A percentile compares a stretch with the other conserved stretches of the same genome.
These are phyloP conservation scores for Suhomyces terraborum DNA, from an alignment of 1,139 yeast species.

Conservation along the genomic window DNA sequence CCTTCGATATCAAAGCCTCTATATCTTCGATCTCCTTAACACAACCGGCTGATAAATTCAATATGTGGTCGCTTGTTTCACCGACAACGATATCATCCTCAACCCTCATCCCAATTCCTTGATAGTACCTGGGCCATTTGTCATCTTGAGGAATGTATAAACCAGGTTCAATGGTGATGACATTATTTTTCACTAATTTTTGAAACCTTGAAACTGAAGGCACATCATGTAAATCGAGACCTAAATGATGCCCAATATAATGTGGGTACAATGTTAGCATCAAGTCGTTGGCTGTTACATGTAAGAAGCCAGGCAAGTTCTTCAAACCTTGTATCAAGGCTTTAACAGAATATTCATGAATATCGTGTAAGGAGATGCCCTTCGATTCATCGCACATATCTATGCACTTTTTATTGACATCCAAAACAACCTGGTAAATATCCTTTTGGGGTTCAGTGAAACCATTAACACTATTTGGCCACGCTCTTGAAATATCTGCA, in stretches of 20 bases:
- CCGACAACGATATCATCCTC: conserved; percentile 93
- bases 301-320: conserved; percentile 65
- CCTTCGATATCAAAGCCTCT: conserved; percentile 61
- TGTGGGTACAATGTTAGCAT: conserved; percentile 77
- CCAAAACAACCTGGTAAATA: conserved; percentile 82
- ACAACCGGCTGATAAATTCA: conserved; percentile 72
- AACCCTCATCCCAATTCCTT: conserved; percentile 90
- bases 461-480: conserved; percentile 78
- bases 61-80: conserved; percentile 49
- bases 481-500: conserved; percentile 92
- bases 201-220: conserved; percentile 59
- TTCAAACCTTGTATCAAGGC: conserved; percentile 63
- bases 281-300: conserved; percentile 52
- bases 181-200: conserved; percentile 61
- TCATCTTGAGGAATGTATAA: conserved; percentile 74
- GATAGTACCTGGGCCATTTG: conserved; percentile 75
- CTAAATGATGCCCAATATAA: conserved; percentile 93
- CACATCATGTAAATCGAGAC: conserved; percentile 88
- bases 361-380: conserved; percentile 64
- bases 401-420: conserved; percentile 80
- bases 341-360: conserved; percentile 70
- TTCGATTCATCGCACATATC: conserved; percentile 57
- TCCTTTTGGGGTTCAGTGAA: conserved; percentile 82
- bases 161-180: conserved; percentile 93
- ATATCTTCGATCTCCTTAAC: conserved; percentile 82